Percentiles rank a stretch among this genome's conserved stretches.
phyloP scores from a whole-genome alignment of 345 rosid genomes.

The Populus davidiana region DNA sequence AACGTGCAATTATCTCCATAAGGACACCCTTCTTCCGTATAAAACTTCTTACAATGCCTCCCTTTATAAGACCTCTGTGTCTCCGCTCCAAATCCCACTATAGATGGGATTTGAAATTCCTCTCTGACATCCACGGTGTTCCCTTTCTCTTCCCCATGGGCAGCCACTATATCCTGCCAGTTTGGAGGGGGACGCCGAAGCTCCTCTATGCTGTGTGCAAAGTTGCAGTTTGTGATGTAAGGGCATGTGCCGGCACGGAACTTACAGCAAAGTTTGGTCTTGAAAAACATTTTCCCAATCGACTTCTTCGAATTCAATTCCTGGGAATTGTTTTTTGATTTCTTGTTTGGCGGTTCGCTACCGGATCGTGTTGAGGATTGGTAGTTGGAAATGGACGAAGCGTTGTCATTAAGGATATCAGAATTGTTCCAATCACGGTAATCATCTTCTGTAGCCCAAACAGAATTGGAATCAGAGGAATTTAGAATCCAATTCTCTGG shows the following conservation, averaged over 20 bases:
- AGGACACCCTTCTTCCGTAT: slow-evolving; percentile 93
- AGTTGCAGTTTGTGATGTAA: slow-evolving; percentile 61
- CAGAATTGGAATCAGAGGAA: slow-evolving; percentile 42
- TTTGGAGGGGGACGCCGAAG: slow-evolving; percentile 75
- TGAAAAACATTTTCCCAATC: slow-evolving; percentile 76
- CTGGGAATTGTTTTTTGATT: slow-evolving; percentile 44
- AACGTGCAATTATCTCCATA: slow-evolving; percentile 91
- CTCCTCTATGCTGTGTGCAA: slow-evolving; percentile 88
- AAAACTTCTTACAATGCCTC: slow-evolving; percentile 93
- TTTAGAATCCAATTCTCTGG: slow-evolving; percentile 65
- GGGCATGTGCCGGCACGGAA: slow-evolving; percentile 77
- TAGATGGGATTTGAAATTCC: slow-evolving; percentile 81
- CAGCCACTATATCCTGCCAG: slow-evolving; percentile 76
- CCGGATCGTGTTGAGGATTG: slow-evolving; percentile 45
- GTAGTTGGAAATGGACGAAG: slow-evolving; percentile 45
- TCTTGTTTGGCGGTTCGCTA: slow-evolving; percentile 61
- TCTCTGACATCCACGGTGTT: slow-evolving; percentile 38
- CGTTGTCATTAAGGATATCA: slow-evolving; percentile 33
- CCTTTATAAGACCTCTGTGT: slow-evolving; percentile 73
- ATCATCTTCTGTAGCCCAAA: slow-evolving; percentile 94
- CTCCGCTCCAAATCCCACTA: slow-evolving; percentile 50
- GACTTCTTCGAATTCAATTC: slow-evolving; percentile 53
- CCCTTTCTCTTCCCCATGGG: slow-evolving; percentile 59
- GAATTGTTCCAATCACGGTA: slow-evolving; percentile 61
- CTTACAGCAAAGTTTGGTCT: slow-evolving; percentile 84